Evolutionary conservation across 352 stramenopile species (phyloP).

Genomic region (Globisporangium cystogenes): DNA sequence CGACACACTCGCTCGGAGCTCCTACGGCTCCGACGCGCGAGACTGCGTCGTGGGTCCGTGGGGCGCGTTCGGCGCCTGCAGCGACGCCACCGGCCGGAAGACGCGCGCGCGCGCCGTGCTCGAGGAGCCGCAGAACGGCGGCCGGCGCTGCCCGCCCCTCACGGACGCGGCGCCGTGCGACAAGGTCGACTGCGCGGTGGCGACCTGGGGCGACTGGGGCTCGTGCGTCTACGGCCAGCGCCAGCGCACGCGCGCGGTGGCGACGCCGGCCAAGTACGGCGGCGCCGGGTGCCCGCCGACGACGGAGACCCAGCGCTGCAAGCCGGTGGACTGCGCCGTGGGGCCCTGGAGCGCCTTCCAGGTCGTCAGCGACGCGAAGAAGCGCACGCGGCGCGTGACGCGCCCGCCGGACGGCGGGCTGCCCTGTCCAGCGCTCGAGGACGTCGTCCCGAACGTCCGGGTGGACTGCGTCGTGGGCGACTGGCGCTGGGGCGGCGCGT

Average conservation of each 20-base stretch:
- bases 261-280: conserved; percentile 28
- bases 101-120: conserved; percentile 42
- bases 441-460: conserved; percentile 28
- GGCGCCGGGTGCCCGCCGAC: conserved; percentile 22
- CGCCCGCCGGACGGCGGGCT: conserved; percentile 31
- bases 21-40: not conserved
- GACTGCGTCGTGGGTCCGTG: conserved; percentile 32
- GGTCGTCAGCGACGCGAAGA: conserved; percentile 30
- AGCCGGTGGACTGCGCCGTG: conserved; percentile 36
- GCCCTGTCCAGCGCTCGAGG: conserved; percentile 32
- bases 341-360: conserved; percentile 27
- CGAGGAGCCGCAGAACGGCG: conserved; percentile 27
- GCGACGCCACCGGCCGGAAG: conserved; percentile 24
- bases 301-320: conserved; percentile 22
- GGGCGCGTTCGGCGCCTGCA: conserved; percentile 26
- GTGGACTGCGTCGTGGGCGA: conserved; percentile 37
- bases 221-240: conserved; percentile 29
- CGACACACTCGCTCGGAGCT: too few species aligned
- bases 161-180: conserved; percentile 25
- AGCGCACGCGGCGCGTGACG: conserved; percentile 29
- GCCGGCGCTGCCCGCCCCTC: conserved; percentile 20
- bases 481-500: conserved; percentile 30
- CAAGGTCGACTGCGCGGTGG: conserved; percentile 37
- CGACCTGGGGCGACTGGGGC: conserved; percentile 34
- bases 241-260: conserved; percentile 26